phyloP scores from a whole-genome alignment of 1,284 basidiomycete genomes.

The Heliocybe sulcata region DNA sequence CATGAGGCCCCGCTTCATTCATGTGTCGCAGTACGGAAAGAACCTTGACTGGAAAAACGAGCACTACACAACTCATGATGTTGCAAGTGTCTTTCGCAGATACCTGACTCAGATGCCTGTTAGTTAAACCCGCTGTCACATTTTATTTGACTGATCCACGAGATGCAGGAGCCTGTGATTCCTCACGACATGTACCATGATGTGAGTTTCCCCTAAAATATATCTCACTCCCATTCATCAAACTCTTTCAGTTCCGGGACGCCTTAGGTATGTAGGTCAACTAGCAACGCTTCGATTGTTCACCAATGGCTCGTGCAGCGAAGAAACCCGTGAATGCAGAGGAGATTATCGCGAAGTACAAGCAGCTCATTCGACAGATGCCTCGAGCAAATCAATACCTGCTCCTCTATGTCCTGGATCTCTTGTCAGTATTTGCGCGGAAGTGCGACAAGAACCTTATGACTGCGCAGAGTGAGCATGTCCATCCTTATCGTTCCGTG shows the following conservation, averaged over 20 bases:
- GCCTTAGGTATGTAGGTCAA: slow-evolving; percentile 45
- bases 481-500: not conserved
- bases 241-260: slow-evolving; percentile 65
- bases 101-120: slow-evolving; percentile 97
- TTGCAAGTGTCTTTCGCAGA: slow-evolving; percentile 91
- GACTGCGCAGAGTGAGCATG: slow-evolving; percentile 77
- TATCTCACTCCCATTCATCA: slow-evolving; percentile 9
- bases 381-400: slow-evolving; percentile 90
- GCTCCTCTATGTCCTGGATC: slow-evolving; percentile 91
- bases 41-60: slow-evolving; percentile 85
- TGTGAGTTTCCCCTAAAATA: slow-evolving; percentile 37
- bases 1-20: not conserved
- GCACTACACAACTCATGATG: slow-evolving; percentile 89
- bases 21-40: slow-evolving; percentile 73
- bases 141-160: not conserved
- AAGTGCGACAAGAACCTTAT: slow-evolving; percentile 92
- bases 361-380: slow-evolving; percentile 77
- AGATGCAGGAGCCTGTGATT: slow-evolving; percentile 78
- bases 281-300: slow-evolving; percentile 4
- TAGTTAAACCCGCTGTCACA: slow-evolving; percentile 24
- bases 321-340: slow-evolving; percentile 60
- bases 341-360: slow-evolving; percentile 72
- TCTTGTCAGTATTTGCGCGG: slow-evolving; percentile 90
- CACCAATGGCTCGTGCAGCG: slow-evolving; percentile 28
- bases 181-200: slow-evolving; percentile 83